Base-by-base conservation (phyloP, 2,329 filamentous ascomycete genomes). In the Chrysoporthe austroafricana region DNA sequence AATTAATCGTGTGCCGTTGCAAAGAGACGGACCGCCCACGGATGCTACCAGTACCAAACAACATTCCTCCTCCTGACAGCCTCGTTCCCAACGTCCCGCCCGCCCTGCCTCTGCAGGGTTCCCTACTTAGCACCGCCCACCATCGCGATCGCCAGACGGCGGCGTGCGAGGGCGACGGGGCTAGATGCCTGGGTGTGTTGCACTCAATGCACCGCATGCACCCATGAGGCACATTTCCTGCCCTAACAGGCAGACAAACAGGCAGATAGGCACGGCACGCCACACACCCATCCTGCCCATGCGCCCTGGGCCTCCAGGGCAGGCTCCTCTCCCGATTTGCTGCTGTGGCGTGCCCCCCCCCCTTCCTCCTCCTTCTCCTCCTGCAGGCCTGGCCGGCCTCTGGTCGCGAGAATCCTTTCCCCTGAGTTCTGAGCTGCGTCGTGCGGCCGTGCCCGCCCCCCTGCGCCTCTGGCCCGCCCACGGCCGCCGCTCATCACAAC, bases 291-390 rank as follows among this genome's bases (percentile, higher is more conserved):
- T 6, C 54, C 13, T 34, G 21, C 11, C 14, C 13, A 16, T 6
- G 26, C 26, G 6, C 16, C 52, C 36, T 32, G 16, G 32, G 26
- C 18, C 36, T 13, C 32, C 5, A 56, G 7, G 52, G 32, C 52
- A 36, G 52, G 52, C 52, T 57, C 18, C 6, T 57, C 13, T 36
- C 52, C 52, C 52, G 52, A 57, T 57, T 57, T 57, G 52, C 34
- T 57, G 14, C 18, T 36, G 9, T 39, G 26, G 26, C 26, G 26
- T 14, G 21, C 21, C 44, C 14, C 14, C 14, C 11, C 11, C 21
- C 21, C 21, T 26, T 26, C 26, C 26, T 26, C 52, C 2, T 4
- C 3, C 54, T 11, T 21, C 54, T 57, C 54, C 54, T 57, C 34
- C 54, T 57, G 54, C 34, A 57, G 9, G 34, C 34, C 34, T 39